Evolutionary conservation across 169 alveolate genomes (phyloP).

Genomic region (Eimeria praecox): DNA sequence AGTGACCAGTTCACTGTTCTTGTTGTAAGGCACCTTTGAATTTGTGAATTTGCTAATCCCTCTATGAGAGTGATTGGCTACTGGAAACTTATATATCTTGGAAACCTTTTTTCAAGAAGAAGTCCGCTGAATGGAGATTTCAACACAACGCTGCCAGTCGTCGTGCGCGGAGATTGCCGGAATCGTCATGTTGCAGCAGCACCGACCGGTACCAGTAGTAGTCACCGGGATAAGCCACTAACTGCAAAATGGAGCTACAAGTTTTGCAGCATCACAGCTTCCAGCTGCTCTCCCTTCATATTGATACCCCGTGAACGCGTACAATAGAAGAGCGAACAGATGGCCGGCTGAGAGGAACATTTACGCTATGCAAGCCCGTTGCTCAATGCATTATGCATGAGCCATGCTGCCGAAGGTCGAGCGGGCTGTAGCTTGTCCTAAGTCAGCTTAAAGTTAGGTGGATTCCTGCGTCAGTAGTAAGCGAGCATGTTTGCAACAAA

Average conservation of each 20-base stretch:
- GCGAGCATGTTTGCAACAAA: too few species aligned
- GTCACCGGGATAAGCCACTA: neutral
- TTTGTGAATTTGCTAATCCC: neutral
- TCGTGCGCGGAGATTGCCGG: neutral
- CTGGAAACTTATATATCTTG: neutral
- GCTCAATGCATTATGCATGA: neutral
- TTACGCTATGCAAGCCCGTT: neutral
- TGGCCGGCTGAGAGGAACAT: too few species aligned
- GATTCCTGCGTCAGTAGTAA: too few species aligned
- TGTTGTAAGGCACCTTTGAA: neutral
- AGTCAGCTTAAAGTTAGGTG: too few species aligned
- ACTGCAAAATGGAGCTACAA: neutral
- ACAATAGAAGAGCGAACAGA: too few species aligned
- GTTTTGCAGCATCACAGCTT: neutral
- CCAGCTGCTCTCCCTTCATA: neutral
- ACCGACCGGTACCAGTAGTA: too few species aligned
- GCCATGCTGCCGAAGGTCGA: too few species aligned
- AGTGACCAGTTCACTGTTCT: neutral
- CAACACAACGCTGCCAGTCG: neutral
- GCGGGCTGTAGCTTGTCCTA: too few species aligned
- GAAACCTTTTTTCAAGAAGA: neutral
- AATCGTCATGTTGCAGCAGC: neutral
- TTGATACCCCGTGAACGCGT: neutral
- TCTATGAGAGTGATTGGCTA: neutral
- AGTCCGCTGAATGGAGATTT: neutral